Percentiles rank a stretch among this genome's conserved stretches.
Evolutionary conservation across 164 flowering plant genomes (phyloP).

Genomic region (Tetrastigma voinierianum): DNA sequence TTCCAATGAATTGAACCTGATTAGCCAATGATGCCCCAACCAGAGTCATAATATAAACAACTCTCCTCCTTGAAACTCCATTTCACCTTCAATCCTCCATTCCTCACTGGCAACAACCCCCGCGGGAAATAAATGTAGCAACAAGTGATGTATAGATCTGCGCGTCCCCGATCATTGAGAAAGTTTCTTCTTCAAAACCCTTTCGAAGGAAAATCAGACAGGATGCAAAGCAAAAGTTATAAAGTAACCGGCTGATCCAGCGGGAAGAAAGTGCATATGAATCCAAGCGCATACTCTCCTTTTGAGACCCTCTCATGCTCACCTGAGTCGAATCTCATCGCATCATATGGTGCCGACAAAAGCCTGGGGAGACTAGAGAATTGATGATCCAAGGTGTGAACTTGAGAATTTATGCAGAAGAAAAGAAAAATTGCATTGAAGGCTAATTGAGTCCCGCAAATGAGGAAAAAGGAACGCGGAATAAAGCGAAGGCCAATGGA

Average conservation of each 20-base stretch:
- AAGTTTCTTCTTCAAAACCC: not conserved
- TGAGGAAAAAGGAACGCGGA: not conserved
- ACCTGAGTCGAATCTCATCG: not conserved
- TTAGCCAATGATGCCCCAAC: conserved; percentile 6
- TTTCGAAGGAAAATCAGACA: not conserved
- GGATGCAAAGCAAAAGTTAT: not conserved
- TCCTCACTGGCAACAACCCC: not conserved
- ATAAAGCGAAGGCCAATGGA: not conserved
- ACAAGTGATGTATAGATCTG: not conserved
- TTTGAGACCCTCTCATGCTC: not conserved
- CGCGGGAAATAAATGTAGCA: not conserved
- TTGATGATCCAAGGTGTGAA: not conserved
- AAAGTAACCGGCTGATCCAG: not conserved
- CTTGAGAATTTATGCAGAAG: conserved; percentile 7
- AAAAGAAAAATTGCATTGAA: not conserved
- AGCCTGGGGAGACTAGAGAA: not conserved
- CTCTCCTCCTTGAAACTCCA: conserved; percentile 1
- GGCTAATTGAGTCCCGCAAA: conserved; percentile 1
- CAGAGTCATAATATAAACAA: not conserved
- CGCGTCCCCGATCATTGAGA: not conserved
- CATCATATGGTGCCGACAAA: not conserved
- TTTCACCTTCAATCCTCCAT: not conserved
- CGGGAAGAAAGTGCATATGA: not conserved
- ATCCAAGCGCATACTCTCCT: not conserved
- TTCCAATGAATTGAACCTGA: conserved; percentile 1